Conservation (phyloP, 208 protist species). For the Wallacemonas sp. region DNA sequence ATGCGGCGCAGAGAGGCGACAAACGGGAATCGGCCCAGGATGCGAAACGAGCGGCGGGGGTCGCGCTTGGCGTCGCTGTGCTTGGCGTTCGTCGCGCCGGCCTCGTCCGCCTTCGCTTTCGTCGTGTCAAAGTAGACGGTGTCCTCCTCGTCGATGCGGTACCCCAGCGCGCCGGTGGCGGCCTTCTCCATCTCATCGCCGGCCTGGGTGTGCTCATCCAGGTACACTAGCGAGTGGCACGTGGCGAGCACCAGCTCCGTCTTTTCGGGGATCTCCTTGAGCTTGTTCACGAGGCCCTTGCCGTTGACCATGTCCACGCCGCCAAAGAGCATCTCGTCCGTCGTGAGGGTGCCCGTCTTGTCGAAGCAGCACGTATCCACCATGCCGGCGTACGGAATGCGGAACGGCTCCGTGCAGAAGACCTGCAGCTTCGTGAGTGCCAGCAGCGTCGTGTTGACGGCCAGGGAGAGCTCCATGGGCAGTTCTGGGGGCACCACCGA, state of each 20-base stretch:
- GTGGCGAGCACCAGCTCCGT: constrained; percentile 84
- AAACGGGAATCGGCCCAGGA: constrained; percentile 95
- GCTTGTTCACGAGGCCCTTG: constrained; percentile 86
- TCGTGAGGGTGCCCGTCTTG: constrained; percentile 99
- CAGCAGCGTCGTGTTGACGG: constrained; percentile 97
- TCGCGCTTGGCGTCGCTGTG: constrained; percentile 15
- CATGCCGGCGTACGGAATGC: constrained; percentile 99
- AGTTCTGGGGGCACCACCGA: constrained; percentile 99
- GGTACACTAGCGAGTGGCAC: constrained; percentile 90
- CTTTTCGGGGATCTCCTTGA: constrained; percentile 65
- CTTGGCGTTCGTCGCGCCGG: constrained; percentile 9
- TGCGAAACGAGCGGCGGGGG: constrained; percentile 48
- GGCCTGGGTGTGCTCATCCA: constrained; percentile 86
- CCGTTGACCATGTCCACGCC: constrained; percentile 90
- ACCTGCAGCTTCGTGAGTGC: constrained; percentile 90
- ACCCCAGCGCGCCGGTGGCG: constrained; percentile 87
- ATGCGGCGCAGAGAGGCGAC: constrained; percentile 95
- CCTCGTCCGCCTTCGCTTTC: constrained; percentile 20
- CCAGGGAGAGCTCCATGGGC: constrained; percentile 98
- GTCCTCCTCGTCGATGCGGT: constrained; percentile 73
- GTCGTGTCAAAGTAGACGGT: constrained; percentile 73
- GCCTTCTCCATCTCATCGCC: constrained; percentile 98
- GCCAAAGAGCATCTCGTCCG: constrained; percentile 93
- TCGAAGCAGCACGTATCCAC: constrained; percentile 99
- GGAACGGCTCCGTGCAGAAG: constrained; percentile 98